These are phyloP conservation scores for Lablab purpureus DNA, from an alignment of 306 rosid species.

Conservation along the genomic window DNA sequence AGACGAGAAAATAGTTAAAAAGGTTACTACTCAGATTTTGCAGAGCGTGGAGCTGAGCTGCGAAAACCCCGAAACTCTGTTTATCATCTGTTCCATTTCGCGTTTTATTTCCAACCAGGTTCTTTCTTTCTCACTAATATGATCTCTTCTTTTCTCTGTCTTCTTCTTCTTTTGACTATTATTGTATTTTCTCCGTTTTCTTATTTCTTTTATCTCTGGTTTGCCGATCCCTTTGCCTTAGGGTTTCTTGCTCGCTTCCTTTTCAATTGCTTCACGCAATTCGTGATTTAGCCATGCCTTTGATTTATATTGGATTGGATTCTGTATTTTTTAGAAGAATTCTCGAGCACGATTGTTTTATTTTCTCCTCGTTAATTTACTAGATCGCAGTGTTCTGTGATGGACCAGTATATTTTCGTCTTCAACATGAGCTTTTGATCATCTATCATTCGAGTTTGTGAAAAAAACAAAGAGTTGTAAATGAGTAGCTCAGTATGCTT, in stretches of 20 bases:
- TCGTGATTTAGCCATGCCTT: neutral
- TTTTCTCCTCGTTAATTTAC: neutral
- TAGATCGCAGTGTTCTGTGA: conserved; percentile 32
- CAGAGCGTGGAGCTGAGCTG: conserved; percentile 35
- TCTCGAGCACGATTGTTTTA: neutral
- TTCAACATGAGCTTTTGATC: neutral
- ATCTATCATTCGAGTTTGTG: neutral
- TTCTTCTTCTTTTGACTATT: neutral
- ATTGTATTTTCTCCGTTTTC: neutral
- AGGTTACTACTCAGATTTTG: neutral
- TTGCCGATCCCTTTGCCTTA: conserved; percentile 38
- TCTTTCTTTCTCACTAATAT: neutral
- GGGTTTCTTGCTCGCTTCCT: conserved; percentile 40
- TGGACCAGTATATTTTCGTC: neutral
- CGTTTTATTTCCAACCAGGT: conserved; percentile 50
- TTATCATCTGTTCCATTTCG: neutral
- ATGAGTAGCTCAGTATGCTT: conserved; percentile 16
- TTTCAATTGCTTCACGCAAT: neutral
- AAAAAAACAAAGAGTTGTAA: neutral
- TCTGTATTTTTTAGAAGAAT: neutral
- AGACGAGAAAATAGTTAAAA: neutral
- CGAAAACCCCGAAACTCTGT: conserved; percentile 23
- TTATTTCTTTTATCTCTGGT: conserved; percentile 20
- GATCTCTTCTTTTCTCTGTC: neutral
- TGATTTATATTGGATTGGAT: neutral